Conservation (phyloP, 2,329 filamentous ascomycete species). For the Zymoseptoria passerinii region DNA sequence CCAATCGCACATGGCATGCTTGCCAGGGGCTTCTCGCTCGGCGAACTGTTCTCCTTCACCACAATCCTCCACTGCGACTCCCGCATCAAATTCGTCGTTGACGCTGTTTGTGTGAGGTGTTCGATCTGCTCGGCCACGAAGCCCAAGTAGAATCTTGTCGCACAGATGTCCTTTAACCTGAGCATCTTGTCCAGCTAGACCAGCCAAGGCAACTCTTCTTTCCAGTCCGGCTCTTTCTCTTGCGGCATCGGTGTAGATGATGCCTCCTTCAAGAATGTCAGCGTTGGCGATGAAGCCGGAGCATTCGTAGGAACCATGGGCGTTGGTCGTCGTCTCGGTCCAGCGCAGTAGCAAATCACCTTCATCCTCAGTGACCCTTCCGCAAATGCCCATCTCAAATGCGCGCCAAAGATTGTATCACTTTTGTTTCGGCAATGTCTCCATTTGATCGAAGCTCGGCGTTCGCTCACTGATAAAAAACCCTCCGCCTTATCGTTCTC, state of each 20-base stretch:
- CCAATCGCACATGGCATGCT: too few relatives aligned
- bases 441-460: too few relatives aligned
- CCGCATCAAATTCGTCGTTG: too few relatives aligned
- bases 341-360: slow-evolving; percentile 30
- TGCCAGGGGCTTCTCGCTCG: too few relatives aligned
- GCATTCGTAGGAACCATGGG: neutral
- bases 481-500: too few relatives aligned
- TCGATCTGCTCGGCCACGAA: slow-evolving; percentile 21
- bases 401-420: too few relatives aligned
- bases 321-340: slow-evolving; percentile 6
- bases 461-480: too few relatives aligned
- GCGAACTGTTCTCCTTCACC: too few relatives aligned
- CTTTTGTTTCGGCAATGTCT: too few relatives aligned
- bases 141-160: slow-evolving; percentile 34
- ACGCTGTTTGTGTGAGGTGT: slow-evolving; percentile 18
- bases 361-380: too few relatives aligned
- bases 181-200: slow-evolving; percentile 40
- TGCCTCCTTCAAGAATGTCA: neutral
- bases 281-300: neutral
- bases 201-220: slow-evolving; percentile 28
- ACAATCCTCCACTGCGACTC: too few relatives aligned
- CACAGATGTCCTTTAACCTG: slow-evolving; percentile 31
- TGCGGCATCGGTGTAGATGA: neutral
- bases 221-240: slow-evolving; percentile 29
- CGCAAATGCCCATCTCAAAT: too few relatives aligned